Evolutionary conservation across 495 filamentous ascomycete genomes (phyloP).

Genomic region (Penicilliopsis zonata): DNA sequence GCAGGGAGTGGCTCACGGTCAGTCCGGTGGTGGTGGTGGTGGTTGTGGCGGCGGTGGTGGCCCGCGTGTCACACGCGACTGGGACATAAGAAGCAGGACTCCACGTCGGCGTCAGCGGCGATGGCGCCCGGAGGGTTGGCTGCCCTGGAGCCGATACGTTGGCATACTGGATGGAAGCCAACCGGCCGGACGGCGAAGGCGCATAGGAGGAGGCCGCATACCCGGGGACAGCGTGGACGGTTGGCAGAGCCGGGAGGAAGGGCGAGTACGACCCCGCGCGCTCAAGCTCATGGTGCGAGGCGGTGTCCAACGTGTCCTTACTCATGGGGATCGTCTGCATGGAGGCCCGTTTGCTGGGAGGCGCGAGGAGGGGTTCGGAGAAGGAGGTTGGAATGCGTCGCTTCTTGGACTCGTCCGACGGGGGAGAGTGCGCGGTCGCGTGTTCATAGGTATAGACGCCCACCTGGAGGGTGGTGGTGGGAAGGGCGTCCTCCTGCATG

Average conservation of each 20-base stretch:
- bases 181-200: conserved; percentile 18
- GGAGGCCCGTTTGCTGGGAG: conserved; percentile 33
- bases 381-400: conserved; percentile 41
- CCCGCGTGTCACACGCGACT: conserved; percentile 16
- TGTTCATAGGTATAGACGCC: conserved; percentile 69
- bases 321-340: conserved; percentile 26
- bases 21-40: no score
- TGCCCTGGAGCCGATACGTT: conserved; percentile 21
- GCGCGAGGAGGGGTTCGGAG: conserved; percentile 23
- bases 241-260: conserved; percentile 27
- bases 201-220: conserved; percentile 18
- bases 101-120: conserved; percentile 34
- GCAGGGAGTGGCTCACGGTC: conserved; percentile 18
- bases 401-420: conserved; percentile 30
- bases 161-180: conserved; percentile 16
- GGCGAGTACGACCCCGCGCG: conserved; percentile 30
- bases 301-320: conserved; percentile 25
- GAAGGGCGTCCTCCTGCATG: conserved; percentile 46
- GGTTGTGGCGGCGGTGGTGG: no score
- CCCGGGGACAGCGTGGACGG: conserved; percentile 23
- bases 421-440: conserved; percentile 18
- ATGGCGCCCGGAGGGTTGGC: conserved; percentile 24
- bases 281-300: conserved; percentile 19
- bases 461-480: conserved; percentile 50
- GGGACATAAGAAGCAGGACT: conserved; percentile 27